phyloP scores from a whole-genome alignment of 257 asterid species.

The Anisodus acutangulus region DNA sequence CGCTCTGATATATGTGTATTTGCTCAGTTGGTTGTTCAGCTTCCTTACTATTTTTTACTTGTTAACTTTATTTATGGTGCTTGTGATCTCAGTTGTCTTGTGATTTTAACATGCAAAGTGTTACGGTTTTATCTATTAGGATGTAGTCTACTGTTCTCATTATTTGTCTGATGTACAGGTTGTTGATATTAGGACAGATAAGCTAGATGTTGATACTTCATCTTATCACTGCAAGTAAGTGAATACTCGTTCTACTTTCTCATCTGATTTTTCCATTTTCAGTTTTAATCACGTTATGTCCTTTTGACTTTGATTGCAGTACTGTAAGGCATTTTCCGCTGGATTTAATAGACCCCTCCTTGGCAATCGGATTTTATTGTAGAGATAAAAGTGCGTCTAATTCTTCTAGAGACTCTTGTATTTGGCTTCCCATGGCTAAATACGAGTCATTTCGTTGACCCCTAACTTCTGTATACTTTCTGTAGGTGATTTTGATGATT shows the following conservation, averaged over 20 bases:
- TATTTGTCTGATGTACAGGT: conserved; percentile 12
- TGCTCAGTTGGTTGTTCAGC: neutral
- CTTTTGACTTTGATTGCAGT: conserved; percentile 47
- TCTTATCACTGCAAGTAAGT: conserved; percentile 92
- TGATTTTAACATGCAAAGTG: conserved; percentile 4
- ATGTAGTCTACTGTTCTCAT: neutral
- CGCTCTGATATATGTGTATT: neutral
- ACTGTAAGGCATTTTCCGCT: conserved; percentile 72
- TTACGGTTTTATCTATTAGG: neutral
- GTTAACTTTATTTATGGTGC: conserved; percentile 17
- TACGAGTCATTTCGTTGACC: neutral
- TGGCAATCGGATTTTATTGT: conserved; percentile 92
- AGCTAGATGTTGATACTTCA: conserved; percentile 64
- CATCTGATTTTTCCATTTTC: neutral
- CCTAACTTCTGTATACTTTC: conserved; percentile 22
- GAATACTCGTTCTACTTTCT: neutral
- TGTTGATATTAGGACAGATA: neutral
- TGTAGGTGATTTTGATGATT: conserved; percentile 88
- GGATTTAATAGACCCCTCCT: conserved; percentile 88
- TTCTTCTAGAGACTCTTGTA: neutral
- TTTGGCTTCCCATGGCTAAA: neutral
- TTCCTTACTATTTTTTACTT: neutral
- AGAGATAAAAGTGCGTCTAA: conserved; percentile 60
- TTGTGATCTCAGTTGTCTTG: neutral
- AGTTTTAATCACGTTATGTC: neutral